Evolutionary conservation across 2,329 filamentous ascomycete genomes (phyloP).

Genomic region (Ophiostoma fasciatum): DNA sequence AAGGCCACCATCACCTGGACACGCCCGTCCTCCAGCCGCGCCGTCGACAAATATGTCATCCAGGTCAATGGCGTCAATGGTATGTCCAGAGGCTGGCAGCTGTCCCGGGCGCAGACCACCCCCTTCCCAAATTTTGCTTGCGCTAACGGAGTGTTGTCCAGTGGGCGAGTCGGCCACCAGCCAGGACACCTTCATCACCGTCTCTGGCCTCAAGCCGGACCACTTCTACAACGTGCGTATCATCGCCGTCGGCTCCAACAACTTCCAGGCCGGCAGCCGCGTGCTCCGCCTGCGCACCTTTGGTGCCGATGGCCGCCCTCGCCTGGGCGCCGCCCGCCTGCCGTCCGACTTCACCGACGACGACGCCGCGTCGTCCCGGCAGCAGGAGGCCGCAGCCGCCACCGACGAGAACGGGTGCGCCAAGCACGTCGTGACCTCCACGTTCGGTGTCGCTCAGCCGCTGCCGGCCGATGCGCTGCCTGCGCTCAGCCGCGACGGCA

Average conservation of each 20-base stretch:
- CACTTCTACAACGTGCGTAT: conserved; percentile 91
- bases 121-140: not conserved
- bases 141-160: conserved; percentile 18
- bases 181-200: conserved; percentile 75
- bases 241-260: conserved; percentile 77
- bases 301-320: conserved; percentile 47
- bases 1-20: conserved; percentile 89
- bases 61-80: conserved; percentile 88
- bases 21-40: conserved; percentile 45
- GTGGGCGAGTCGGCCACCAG: conserved; percentile 71
- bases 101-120: too few relatives aligned
- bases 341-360: conserved; percentile 41
- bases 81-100: conserved; percentile 32
- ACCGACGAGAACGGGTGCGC: conserved; percentile 31
- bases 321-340: conserved; percentile 39
- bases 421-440: conserved; percentile 9
- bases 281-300: conserved; percentile 74
- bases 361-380: conserved; percentile 27
- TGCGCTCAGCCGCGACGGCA: conserved; percentile 50
- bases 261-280: conserved; percentile 80
- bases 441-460: conserved; percentile 8
- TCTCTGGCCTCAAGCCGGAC: conserved; percentile 72
- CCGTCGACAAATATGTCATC: conserved; percentile 76
- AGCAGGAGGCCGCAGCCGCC: conserved; percentile 27
- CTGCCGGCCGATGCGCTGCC: conserved; percentile 17